phyloP scores from a whole-genome alignment of 2,329 filamentous ascomycete species.

The Zymoseptoria brevis region DNA sequence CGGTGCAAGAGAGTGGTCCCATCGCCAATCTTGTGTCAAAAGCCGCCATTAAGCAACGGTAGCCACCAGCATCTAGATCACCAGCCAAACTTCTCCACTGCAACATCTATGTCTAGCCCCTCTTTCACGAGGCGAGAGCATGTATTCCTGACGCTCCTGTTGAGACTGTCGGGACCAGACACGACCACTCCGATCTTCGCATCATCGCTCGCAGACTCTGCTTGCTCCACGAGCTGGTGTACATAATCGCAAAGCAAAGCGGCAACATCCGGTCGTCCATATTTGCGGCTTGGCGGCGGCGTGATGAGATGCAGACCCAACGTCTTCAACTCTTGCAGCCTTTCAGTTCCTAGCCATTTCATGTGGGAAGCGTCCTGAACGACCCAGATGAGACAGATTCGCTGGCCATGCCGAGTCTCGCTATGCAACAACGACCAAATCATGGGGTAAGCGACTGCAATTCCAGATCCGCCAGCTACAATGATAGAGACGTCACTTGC shows the following conservation, averaged over 20 bases:
- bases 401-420: conserved; percentile 12
- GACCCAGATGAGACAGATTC: conserved; percentile 48
- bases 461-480: conserved; percentile 57
- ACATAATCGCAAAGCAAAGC: conserved; percentile 37
- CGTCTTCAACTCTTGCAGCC: conserved; percentile 42
- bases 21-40: too few relatives aligned
- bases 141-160: conserved; percentile 51
- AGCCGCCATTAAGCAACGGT: too few relatives aligned
- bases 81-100: conserved; percentile 63
- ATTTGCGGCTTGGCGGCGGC: conserved; percentile 47
- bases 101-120: conserved; percentile 45
- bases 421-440: conserved; percentile 39
- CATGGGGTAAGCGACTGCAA: conserved; percentile 56
- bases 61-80: conserved; percentile 22
- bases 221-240: conserved; percentile 24
- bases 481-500: conserved; percentile 45
- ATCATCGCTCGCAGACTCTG: conserved; percentile 12
- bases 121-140: conserved; percentile 43
- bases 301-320: conserved; percentile 47
- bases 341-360: conserved; percentile 46
- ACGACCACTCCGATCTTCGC: conserved; percentile 47
- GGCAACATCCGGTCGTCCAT: conserved; percentile 47
- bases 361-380: conserved; percentile 47
- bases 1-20: too few relatives aligned
- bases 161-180: conserved; percentile 56